Conservation (phyloP, 352 stramenopile genomes). For the Elongisporangium undulatum region DNA sequence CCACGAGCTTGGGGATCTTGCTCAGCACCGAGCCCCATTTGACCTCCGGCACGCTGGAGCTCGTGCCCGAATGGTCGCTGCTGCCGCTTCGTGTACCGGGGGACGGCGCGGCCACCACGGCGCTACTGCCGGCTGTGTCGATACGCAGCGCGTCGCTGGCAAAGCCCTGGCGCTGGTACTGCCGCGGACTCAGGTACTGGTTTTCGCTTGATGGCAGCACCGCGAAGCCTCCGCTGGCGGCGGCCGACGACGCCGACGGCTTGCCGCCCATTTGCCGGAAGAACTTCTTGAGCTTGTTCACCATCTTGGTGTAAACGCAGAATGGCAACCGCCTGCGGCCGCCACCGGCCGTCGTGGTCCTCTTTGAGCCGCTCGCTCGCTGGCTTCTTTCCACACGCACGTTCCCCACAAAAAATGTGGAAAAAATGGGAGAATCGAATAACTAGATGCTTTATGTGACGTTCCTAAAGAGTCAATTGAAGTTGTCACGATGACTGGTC, state of each 20-base stretch:
- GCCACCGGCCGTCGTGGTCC: background rate
- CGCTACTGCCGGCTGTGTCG: background rate
- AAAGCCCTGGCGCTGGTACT: background rate
- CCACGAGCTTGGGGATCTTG: conserved; percentile 40
- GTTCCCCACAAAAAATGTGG: background rate
- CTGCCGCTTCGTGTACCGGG: conserved; percentile 4
- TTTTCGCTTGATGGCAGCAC: conserved; percentile 13
- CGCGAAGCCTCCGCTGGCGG: conserved; percentile 3
- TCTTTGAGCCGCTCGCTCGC: background rate
- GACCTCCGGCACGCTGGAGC: conserved; percentile 10
- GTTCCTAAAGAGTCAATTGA: background rate
- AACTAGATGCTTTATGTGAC: background rate
- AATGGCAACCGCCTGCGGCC: background rate
- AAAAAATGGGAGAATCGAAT: background rate
- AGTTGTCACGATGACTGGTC: background rate
- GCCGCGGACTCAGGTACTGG: conserved; percentile 4
- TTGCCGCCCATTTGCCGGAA: conserved; percentile 44
- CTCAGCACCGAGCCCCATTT: conserved; percentile 28
- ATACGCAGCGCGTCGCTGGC: background rate
- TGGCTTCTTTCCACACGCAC: background rate
- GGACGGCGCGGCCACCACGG: background rate
- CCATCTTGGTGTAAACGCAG: conserved; percentile 16
- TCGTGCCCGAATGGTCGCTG: conserved; percentile 1
- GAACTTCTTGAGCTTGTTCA: conserved; percentile 50
- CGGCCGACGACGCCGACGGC: conserved; percentile 15